Conservation (phyloP, 805 yeast species). For the Kockiozyma suomiensis region DNA sequence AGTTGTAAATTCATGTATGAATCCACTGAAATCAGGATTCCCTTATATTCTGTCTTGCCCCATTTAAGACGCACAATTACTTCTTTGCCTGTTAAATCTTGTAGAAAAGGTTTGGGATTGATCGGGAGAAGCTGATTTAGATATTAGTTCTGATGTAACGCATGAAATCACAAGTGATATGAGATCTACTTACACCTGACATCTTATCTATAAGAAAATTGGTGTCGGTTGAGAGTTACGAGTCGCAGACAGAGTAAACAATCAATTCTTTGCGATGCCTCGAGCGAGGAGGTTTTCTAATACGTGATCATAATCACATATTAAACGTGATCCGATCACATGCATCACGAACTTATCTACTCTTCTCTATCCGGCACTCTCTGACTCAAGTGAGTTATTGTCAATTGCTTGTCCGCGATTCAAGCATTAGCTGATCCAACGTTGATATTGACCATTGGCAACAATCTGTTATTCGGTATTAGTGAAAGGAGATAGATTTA, state of each 20-base stretch:
- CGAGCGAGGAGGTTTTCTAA: conserved; percentile 17
- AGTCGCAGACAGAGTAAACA: neutral
- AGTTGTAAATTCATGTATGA: conserved; percentile 89
- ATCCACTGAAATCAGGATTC: conserved; percentile 76
- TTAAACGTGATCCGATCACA: conserved; percentile 5
- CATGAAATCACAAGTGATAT: neutral
- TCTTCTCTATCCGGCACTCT: conserved; percentile 1
- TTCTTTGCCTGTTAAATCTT: conserved; percentile 67
- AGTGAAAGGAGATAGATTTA: neutral
- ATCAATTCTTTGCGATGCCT: conserved; percentile 4
- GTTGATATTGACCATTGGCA: neutral
- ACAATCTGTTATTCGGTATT: neutral
- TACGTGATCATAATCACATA: neutral
- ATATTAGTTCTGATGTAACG: neutral
- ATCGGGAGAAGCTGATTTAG: conserved; percentile 54
- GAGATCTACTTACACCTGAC: neutral
- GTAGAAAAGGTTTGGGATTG: conserved; percentile 89
- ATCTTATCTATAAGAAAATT: neutral
- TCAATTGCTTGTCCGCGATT: neutral
- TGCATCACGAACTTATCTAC: conserved; percentile 9
- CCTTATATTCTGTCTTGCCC: conserved; percentile 85
- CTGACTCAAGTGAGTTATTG: neutral
- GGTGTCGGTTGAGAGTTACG: neutral
- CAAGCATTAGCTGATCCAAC: neutral
- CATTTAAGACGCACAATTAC: conserved; percentile 85